Base-by-base conservation (phyloP, 202 grass and related monocot genomes). In the Brachypodium distachyon region DNA sequence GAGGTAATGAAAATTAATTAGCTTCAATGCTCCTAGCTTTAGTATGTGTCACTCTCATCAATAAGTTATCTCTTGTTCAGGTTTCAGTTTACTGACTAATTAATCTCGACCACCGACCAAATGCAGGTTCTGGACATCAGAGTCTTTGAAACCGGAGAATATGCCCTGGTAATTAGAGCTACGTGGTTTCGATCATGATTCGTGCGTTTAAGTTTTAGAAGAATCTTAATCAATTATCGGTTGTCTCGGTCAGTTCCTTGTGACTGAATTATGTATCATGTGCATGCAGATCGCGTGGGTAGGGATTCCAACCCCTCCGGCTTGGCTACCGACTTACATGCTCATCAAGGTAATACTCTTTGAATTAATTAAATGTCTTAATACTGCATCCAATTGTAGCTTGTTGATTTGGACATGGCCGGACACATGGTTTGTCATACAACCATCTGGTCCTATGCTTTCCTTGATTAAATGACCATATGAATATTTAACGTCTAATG, bases 301-400 rank as follows among this genome's bases (percentile, higher is more conserved):
- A 9, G 95, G 91, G 29, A 92, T 98, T 43, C 95, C 95, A 18
- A 95, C 95, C 13, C 88, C 95, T 29, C 95, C 95, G 22, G 91
- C 95, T 46, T 98, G 95, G 95, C 48, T 98, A 23, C 95, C 95
- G 6, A 94, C 95, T 25, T 79, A 94, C 80, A 98, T 98, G 95
- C 91, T 94, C 75, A 92, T 98, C 78, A 98, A 98, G 95, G 95
- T 93, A n/a, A 85, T 32, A 29, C 6, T 28, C 1, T 52, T 22
- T 9, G 19, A 7, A 22, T 23, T 52, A 11, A 23, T 52, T 4
- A 52, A n/a, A n/a, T 52, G 17, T 9, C 3, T 1, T 1, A 66
- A 4, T 25, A 5, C 1, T 41, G n/a, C n/a, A n/a, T n/a, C n/a
- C n/a, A n/a, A n/a, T n/a, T 2, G 21, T 0, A 3, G 9, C 19